Evolutionary conservation across 768 basidiomycete species (phyloP).

Genomic region (Russula earlei): DNA sequence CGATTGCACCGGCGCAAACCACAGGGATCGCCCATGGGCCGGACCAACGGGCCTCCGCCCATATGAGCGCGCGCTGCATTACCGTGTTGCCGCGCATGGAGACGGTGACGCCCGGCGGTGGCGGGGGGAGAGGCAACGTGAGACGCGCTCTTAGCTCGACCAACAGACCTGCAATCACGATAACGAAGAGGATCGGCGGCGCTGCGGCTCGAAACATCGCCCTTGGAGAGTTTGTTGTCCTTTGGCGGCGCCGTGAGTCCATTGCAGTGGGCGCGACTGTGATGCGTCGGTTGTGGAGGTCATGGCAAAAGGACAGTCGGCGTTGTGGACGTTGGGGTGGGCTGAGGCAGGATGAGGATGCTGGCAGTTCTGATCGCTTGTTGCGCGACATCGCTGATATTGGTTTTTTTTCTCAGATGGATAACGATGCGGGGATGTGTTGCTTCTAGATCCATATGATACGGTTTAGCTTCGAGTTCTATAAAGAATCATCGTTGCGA

Average conservation of each 20-base stretch:
- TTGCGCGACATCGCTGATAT: too few species aligned
- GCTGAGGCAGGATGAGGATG: background rate
- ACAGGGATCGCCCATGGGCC: constrained; percentile 6
- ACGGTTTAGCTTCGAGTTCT: background rate
- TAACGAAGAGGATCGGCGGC: constrained; percentile 1
- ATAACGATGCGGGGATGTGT: background rate
- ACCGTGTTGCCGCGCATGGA: background rate
- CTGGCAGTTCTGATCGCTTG: too few species aligned
- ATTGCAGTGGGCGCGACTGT: background rate
- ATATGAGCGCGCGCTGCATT: constrained; percentile 7
- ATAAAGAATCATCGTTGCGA: background rate
- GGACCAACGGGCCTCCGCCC: constrained; percentile 12
- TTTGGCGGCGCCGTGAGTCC: background rate
- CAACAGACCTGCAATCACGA: constrained; percentile 4
- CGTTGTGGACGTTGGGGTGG: background rate
- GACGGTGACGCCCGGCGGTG: background rate
- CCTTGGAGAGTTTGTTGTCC: background rate
- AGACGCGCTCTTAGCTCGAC: constrained; percentile 4
- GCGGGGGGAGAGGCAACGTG: background rate
- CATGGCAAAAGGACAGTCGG: too few species aligned
- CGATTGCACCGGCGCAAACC: background rate
- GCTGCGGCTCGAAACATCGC: background rate
- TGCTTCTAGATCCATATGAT: background rate
- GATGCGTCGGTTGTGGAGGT: background rate
- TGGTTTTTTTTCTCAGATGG: background rate